These are phyloP conservation scores for Tubosaeta sp. DNA, from an alignment of 768 basidiomycete genomes.

Conservation along the genomic window DNA sequence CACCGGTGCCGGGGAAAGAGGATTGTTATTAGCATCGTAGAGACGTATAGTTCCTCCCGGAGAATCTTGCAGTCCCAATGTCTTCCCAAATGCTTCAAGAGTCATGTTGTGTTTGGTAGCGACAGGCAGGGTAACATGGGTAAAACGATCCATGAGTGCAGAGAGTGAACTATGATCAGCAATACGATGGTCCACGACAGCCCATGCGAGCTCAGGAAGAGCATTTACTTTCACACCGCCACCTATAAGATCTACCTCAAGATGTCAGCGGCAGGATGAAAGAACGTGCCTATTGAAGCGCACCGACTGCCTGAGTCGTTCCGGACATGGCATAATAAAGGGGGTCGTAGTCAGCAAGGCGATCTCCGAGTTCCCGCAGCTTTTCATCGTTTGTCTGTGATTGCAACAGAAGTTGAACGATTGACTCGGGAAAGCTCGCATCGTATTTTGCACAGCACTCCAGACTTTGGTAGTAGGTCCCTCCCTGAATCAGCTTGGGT, in stretches of 20 bases:
- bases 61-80: slow-evolving; percentile 18
- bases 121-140: background rate
- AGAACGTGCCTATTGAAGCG: background rate
- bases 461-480: background rate
- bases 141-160: background rate
- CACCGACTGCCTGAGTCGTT: background rate
- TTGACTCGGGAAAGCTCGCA: background rate
- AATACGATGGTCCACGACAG: background rate
- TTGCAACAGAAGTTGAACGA: slow-evolving; percentile 3
- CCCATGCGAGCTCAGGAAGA: slow-evolving; percentile 1
- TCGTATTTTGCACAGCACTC: background rate
- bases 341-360: background rate
- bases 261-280: background rate
- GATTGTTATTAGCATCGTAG: background rate
- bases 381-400: slow-evolving; percentile 22
- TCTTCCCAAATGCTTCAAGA: slow-evolving; percentile 37
- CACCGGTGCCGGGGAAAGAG: background rate
- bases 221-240: slow-evolving; percentile 40
- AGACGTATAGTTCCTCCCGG: slow-evolving; percentile 33
- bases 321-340: background rate
- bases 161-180: background rate
- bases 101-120: slow-evolving; percentile 27
- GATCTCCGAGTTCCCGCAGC: background rate
- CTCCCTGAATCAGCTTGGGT: background rate
- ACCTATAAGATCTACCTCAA: background rate